phyloP scores from a whole-genome alignment of 2,329 filamentous ascomycete species.

The Xylariaceae sp. region DNA sequence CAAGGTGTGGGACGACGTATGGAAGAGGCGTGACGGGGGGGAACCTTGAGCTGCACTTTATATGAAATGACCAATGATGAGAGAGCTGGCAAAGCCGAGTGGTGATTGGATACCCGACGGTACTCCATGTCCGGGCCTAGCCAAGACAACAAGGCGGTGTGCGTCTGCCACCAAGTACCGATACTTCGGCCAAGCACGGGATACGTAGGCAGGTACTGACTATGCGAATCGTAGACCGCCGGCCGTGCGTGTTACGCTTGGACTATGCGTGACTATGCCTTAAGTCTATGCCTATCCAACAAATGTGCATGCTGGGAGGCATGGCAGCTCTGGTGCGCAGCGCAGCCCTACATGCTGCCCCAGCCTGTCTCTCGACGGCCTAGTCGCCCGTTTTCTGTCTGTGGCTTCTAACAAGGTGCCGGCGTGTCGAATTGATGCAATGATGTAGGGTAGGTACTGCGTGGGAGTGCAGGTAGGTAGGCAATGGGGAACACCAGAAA shows the following conservation, averaged over 20 bases:
- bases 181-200: slow-evolving; percentile 19
- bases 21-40: slow-evolving; percentile 48
- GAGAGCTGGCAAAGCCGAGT: slow-evolving; percentile 35
- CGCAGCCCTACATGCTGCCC: slow-evolving; percentile 10
- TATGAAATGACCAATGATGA: slow-evolving; percentile 50
- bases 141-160: slow-evolving; percentile 37
- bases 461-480: not conserved
- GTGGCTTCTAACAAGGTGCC: slow-evolving; percentile 5
- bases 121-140: slow-evolving; percentile 44
- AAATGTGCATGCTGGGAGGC: not conserved
- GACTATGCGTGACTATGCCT: not conserved
- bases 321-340: slow-evolving; percentile 16
- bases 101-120: slow-evolving; percentile 47
- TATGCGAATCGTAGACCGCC: not conserved
- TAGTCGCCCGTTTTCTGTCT: slow-evolving; percentile 16
- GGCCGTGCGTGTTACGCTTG: slow-evolving; percentile 1
- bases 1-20: slow-evolving; percentile 43
- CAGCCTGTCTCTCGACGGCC: slow-evolving; percentile 5
- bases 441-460: not conserved
- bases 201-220: slow-evolving; percentile 5
- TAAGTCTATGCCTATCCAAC: not conserved
- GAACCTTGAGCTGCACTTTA: slow-evolving; percentile 38
- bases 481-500: not conserved
- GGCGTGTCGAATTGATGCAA: not conserved
- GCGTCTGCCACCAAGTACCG: slow-evolving; percentile 24